Evolutionary conservation across 1,284 basidiomycete species (phyloP), one percentile per base, ranked within the genome.

Genomic region (Ustilago sp.): DNA sequence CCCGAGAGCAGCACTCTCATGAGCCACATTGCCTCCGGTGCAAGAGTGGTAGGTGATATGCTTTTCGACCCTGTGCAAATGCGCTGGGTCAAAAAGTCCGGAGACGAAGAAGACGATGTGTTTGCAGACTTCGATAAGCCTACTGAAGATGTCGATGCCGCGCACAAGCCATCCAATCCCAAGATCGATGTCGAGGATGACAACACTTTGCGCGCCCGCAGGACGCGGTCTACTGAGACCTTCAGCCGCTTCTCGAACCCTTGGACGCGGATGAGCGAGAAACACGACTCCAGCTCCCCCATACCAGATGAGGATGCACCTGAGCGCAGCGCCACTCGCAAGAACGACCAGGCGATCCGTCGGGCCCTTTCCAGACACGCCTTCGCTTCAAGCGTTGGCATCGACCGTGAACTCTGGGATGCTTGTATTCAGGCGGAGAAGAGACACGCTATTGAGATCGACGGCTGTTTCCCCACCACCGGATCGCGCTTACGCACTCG

Each of bases 41-140:
- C 92, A 66, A 90, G 93, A 61, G 91, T 95, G 81, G 95, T 98
- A 13, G 95, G 95, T 59, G 94, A 95, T 88, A 98, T 98, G 95
- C 91, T 94, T 57, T 98, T 98, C 82, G 95, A 98, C 87, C 94
- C 96, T 1, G 85, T 91, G 59, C 90, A 91, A 47, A 97, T 98
- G 94, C 93, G 93, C 82, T 98, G 95, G 95, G 90, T 95, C 81
- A 72, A 74, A 39, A 74, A 93, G 91, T 60, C 92, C 90, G 55
- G 88, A 92, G 91, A 93, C 8, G 95, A 95, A 68, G 94, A 96
- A 81, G 73, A 75, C 5, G 81, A 83, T 47, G 61, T 77, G 9
- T 83, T 83, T 67, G 81, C 77, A 9, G 58, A 63, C 7, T 47
- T 73, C 19, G 76, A 76, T 36, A 71, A 79, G 4, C 47, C 61